Percentiles rank a stretch among this genome's conserved stretches.
Conservation (phyloP, 2,329 filamentous ascomycete species). For the Aspergillus proliferans region DNA sequence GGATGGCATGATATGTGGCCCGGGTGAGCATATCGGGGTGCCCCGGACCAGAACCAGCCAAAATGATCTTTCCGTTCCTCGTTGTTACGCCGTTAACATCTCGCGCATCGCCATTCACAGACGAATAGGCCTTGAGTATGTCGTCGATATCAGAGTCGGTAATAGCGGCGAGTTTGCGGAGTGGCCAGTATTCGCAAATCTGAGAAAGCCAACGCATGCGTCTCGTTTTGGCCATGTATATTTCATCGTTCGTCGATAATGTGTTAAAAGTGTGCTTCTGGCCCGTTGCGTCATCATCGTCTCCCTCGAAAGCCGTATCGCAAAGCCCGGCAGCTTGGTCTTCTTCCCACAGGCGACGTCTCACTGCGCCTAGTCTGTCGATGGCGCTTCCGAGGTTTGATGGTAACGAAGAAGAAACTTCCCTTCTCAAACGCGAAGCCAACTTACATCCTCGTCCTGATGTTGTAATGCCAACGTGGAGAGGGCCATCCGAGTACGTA, state of each 20-base stretch:
- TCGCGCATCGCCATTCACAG: conserved; percentile 19
- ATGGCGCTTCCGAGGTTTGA: conserved; percentile 69
- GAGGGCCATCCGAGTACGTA: conserved; percentile 79
- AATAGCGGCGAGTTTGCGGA: conserved; percentile 72
- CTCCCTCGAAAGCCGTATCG: conserved; percentile 39
- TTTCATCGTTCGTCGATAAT: conserved; percentile 66
- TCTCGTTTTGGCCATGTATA: conserved; percentile 67
- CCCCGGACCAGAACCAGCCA: conserved; percentile 87
- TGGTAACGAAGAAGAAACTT: conserved; percentile 77
- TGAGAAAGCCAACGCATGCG: conserved; percentile 90
- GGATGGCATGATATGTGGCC: conserved; percentile 43
- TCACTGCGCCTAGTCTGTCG: conserved; percentile 65
- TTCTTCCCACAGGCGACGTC: conserved; percentile 67
- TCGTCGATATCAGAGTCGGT: conserved; percentile 70
- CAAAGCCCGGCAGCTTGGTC: conserved; percentile 52
- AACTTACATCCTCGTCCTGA: conserved; percentile 93
- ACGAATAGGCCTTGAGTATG: conserved; percentile 66
- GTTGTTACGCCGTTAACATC: conserved; percentile 8
- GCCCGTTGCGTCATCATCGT: conserved; percentile 41
- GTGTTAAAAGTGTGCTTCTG: conserved; percentile 81
- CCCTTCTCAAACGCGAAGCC: conserved; percentile 78
- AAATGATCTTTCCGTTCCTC: conserved; percentile 64
- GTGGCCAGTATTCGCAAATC: conserved; percentile 97
- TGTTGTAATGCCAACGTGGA: conserved; percentile 93
- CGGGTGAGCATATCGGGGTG: conserved; percentile 86